Evolutionary conservation across 2,329 filamentous ascomycete species (phyloP).

Genomic region (Fusarium devonianum): DNA sequence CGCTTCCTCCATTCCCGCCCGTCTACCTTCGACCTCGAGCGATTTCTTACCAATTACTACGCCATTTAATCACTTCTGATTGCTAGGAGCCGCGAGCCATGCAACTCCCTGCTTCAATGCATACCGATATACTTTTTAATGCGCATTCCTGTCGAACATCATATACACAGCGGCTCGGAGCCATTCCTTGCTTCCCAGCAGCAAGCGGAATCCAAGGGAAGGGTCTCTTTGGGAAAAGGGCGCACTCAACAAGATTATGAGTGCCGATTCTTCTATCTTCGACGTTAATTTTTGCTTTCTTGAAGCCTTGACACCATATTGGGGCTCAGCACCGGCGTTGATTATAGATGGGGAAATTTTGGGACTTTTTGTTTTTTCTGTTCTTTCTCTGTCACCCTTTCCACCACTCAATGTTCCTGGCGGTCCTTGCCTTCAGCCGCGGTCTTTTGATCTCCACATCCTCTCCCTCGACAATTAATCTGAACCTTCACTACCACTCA

Average conservation of each 20-base stretch:
- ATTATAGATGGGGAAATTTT: slow-evolving; percentile 43
- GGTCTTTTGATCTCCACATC: slow-evolving; percentile 8
- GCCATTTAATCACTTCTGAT: slow-evolving; percentile 32
- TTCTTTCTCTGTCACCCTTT: slow-evolving; percentile 15
- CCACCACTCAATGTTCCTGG: slow-evolving; percentile 16
- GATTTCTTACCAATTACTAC: slow-evolving; percentile 36
- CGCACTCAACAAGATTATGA: slow-evolving; percentile 22
- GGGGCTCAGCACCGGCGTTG: slow-evolving; percentile 42
- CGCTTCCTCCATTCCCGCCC: slow-evolving; percentile 21
- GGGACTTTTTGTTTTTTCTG: slow-evolving; percentile 34
- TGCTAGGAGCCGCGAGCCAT: slow-evolving; percentile 29
- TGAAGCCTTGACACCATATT: slow-evolving; percentile 18
- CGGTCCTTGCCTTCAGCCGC: slow-evolving; percentile 5
- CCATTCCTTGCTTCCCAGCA: slow-evolving; percentile 51
- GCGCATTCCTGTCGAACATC: slow-evolving; percentile 45
- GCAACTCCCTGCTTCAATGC: slow-evolving; percentile 40
- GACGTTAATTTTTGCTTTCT: slow-evolving; percentile 16
- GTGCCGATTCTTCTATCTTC: slow-evolving; percentile 19
- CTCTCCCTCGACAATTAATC: slow-evolving; percentile 16
- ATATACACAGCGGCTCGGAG: slow-evolving; percentile 49
- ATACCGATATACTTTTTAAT: slow-evolving; percentile 47
- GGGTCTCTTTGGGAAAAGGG: slow-evolving; percentile 27
- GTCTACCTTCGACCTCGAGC: slow-evolving; percentile 33
- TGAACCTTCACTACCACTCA: slow-evolving; percentile 20
- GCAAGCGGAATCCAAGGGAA: slow-evolving; percentile 42